phyloP scores from a whole-genome alignment of 345 rosid genomes.

The Bruguiera parviflora region DNA sequence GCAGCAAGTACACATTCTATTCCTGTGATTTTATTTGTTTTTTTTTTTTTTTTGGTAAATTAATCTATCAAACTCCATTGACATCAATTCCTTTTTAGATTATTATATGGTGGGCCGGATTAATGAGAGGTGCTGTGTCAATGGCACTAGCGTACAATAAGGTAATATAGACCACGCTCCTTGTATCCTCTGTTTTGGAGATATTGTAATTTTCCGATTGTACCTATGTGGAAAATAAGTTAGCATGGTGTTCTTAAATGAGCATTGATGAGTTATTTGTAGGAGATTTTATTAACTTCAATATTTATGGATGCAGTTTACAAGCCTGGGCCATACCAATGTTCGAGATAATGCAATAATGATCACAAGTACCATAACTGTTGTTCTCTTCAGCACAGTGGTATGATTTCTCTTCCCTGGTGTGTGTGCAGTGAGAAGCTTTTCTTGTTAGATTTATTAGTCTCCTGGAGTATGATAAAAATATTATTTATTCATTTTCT shows the following conservation, averaged over 20 bases:
- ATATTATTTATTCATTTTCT: not conserved
- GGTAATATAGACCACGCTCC: conserved; percentile 34
- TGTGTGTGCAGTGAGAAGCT: not conserved
- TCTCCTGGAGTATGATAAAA: not conserved
- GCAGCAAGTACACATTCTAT: conserved; percentile 58
- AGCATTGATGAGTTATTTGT: not conserved
- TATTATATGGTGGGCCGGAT: conserved; percentile 99
- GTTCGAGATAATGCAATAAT: conserved; percentile 73
- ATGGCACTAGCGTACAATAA: conserved; percentile 98
- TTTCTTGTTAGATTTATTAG: no score
- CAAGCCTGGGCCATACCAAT: conserved; percentile 82
- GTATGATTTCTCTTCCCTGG: conserved; percentile 43
- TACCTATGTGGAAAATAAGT: no score
- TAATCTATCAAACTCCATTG: conserved; percentile 1
- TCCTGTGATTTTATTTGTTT: not conserved
- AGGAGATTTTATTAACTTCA: not conserved
- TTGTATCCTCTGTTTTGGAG: not conserved
- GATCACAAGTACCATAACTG: conserved; percentile 93
- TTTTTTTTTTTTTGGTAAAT: not conserved
- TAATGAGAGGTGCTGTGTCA: conserved; percentile 99
- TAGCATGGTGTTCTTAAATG: not conserved
- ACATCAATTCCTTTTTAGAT: conserved; percentile 36
- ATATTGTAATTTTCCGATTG: not conserved
- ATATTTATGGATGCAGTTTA: conserved; percentile 51
- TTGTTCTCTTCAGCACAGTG: conserved; percentile 92